Evolutionary conservation across 192 early-diverging fungal species (phyloP).

Genomic region (Backusella mclennaniae): DNA sequence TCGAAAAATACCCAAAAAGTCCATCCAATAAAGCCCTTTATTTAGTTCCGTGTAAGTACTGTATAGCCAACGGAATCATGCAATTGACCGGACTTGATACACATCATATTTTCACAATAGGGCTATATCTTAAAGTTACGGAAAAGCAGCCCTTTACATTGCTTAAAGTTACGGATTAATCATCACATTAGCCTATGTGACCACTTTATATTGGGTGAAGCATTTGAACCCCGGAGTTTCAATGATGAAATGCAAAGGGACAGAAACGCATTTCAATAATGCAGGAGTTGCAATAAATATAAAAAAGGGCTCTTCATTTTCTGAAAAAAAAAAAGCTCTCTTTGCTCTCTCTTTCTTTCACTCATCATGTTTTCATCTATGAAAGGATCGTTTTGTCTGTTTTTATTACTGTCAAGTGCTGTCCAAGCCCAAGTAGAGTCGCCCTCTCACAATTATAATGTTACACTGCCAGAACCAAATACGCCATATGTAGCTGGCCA

Average conservation of each 20-base stretch:
- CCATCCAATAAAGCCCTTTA: no score
- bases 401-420: background rate
- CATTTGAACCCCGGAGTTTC: no score
- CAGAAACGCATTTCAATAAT: background rate
- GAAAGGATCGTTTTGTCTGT: background rate
- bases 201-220: no score
- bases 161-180: no score
- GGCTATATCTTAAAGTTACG: no score
- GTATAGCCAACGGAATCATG: no score
- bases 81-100: no score
- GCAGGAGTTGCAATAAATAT: background rate
- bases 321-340: background rate
- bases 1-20: no score
- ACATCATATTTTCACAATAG: no score
- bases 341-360: background rate
- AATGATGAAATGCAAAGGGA: background rate
- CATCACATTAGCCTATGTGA: no score
- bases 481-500: slow-evolving; percentile 32
- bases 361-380: background rate
- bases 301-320: background rate
- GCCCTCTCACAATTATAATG: slow-evolving; percentile 25
- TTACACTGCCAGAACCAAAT: slow-evolving; percentile 27
- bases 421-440: slow-evolving; percentile 17
- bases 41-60: no score
- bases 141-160: no score